Percentiles rank a stretch among this genome's conserved stretches.
phyloP scores from a whole-genome alignment of 768 basidiomycete species.

The Pleurotus sapidus region DNA sequence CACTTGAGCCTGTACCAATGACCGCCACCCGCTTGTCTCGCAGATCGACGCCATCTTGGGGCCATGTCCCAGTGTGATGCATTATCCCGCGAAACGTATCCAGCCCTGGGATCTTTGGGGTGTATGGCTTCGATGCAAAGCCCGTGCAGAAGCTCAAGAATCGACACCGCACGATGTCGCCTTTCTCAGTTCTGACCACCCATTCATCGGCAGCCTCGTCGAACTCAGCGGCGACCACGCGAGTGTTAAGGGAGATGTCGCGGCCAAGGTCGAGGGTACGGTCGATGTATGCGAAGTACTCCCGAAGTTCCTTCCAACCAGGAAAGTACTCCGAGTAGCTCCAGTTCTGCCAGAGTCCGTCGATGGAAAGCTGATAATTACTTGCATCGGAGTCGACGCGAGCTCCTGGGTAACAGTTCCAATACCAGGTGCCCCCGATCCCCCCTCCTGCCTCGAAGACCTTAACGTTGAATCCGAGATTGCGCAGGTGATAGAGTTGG shows the following conservation, averaged over 20 bases:
- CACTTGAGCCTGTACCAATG: constrained; percentile 19
- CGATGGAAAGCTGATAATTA: background rate
- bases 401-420: constrained; percentile 2
- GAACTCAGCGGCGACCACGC: constrained; percentile 19
- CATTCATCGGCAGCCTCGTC: constrained; percentile 9
- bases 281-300: constrained; percentile 20
- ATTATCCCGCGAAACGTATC: constrained; percentile 19
- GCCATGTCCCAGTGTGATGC: constrained; percentile 22
- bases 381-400: constrained; percentile 6
- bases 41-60: constrained; percentile 16
- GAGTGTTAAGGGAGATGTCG: constrained; percentile 20
- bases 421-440: constrained; percentile 12
- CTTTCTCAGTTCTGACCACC: constrained; percentile 9
- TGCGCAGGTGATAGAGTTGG: background rate
- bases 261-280: constrained; percentile 20
- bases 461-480: background rate
- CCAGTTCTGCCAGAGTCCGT: constrained; percentile 5
- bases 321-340: background rate
- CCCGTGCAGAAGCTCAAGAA: constrained; percentile 15
- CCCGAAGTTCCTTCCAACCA: constrained; percentile 5
- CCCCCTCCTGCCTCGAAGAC: constrained; percentile 10
- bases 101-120: constrained; percentile 18
- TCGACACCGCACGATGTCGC: constrained; percentile 3
- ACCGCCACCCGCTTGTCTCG: constrained; percentile 20
- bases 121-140: constrained; percentile 13